These are phyloP conservation scores for Cucurbitaria berberidis DNA, from an alignment of 2,329 filamentous ascomycete species.

Conservation along the genomic window DNA sequence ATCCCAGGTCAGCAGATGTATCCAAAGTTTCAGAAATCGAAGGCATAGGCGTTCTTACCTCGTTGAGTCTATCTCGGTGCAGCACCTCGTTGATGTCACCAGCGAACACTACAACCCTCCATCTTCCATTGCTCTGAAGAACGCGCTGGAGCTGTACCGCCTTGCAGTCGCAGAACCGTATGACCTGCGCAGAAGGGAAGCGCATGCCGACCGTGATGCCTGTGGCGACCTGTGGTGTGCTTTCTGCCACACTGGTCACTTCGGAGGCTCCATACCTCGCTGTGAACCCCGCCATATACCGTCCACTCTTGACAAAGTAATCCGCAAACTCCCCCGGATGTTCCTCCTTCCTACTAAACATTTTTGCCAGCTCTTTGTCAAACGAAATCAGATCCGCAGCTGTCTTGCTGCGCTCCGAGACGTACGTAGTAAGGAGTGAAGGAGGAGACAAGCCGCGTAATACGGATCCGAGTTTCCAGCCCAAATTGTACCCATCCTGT, in stretches of 20 bases:
- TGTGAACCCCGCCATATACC: conserved; percentile 67
- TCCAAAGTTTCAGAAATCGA: not conserved
- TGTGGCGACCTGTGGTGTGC: conserved; percentile 46
- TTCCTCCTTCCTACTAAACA: conserved; percentile 58
- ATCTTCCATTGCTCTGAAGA: conserved; percentile 60
- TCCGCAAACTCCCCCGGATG: conserved; percentile 60
- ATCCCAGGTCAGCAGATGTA: not conserved
- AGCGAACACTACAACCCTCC: conserved; percentile 59
- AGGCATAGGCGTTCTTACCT: conserved; percentile 38
- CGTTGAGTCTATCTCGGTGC: conserved; percentile 40
- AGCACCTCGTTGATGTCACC: conserved; percentile 50
- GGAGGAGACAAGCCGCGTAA: conserved; percentile 59
- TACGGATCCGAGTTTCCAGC: conserved; percentile 60
- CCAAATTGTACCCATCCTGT: conserved; percentile 66
- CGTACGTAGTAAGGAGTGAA: conserved; percentile 65
- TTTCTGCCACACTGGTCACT: conserved; percentile 50
- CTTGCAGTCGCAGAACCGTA: conserved; percentile 65
- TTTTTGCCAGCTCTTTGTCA: conserved; percentile 59
- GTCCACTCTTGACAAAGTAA: conserved; percentile 63
- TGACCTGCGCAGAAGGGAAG: conserved; percentile 62
- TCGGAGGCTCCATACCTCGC: conserved; percentile 60
- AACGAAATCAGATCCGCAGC: conserved; percentile 65
- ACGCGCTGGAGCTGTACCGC: conserved; percentile 59
- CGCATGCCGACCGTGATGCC: conserved; percentile 56
- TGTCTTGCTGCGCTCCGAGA: conserved; percentile 60